Conservation (phyloP, 495 filamentous ascomycete species). For the Penicillium lividum region DNA sequence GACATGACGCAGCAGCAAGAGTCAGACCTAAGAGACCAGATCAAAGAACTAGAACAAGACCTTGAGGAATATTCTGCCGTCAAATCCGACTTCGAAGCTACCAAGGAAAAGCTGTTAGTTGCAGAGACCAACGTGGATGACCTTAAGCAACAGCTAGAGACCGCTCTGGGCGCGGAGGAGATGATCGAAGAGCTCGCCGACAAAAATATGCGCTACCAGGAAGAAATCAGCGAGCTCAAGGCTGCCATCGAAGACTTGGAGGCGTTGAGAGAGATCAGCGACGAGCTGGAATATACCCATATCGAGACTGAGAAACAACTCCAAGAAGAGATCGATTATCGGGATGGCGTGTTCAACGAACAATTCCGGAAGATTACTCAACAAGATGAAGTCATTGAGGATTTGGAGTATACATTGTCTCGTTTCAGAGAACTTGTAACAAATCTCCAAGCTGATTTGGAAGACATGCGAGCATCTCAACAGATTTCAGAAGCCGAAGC, state of each 20-base stretch:
- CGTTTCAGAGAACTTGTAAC: constrained; percentile 87
- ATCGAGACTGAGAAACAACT: constrained; percentile 90
- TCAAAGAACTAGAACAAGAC: constrained; percentile 78
- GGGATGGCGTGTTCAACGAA: constrained; percentile 74
- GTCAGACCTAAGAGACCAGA: constrained; percentile 71
- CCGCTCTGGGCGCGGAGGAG: constrained; percentile 80
- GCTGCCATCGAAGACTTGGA: constrained; percentile 82
- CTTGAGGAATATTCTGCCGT: constrained; percentile 67
- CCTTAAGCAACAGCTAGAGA: constrained; percentile 86
- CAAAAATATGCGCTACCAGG: constrained; percentile 75
- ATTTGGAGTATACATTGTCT: constrained; percentile 84
- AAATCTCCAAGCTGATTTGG: constrained; percentile 80
- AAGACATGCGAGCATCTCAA: constrained; percentile 87
- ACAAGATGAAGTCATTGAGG: constrained; percentile 77
- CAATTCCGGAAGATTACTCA: constrained; percentile 59
- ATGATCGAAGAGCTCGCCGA: constrained; percentile 92
- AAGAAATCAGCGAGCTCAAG: constrained; percentile 80
- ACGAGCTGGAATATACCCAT: constrained; percentile 92
- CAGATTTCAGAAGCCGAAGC: constrained; percentile 91
- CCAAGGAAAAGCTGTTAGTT: constrained; percentile 69
- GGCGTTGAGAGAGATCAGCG: constrained; percentile 83
- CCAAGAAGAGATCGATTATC: constrained; percentile 87
- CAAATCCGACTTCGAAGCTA: constrained; percentile 68
- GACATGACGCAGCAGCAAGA: constrained; percentile 88
- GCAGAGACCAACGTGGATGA: constrained; percentile 81